These are phyloP conservation scores for Corymbia calophylla DNA, from an alignment of 441 rosid species.

Conservation along the genomic window DNA sequence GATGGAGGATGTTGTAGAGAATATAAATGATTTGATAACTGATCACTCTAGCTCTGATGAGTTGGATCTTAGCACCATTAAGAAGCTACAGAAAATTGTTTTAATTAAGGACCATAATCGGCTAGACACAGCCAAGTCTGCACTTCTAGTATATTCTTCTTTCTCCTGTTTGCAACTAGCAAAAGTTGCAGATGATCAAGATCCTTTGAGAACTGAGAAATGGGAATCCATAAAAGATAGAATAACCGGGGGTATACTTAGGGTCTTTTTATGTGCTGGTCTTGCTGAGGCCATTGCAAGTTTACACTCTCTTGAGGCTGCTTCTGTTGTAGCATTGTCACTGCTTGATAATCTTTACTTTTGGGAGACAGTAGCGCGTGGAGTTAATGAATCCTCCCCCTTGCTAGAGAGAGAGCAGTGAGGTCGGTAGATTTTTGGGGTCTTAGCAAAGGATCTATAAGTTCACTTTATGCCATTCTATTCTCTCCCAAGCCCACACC, in stretches of 20 bases:
- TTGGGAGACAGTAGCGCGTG: constrained; percentile 82
- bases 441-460: constrained; percentile 67
- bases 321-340: constrained; percentile 55
- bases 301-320: constrained; percentile 54
- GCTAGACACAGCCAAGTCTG: constrained; percentile 53
- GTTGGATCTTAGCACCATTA: constrained; percentile 21
- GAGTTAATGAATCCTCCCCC: constrained; percentile 54
- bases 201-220: constrained; percentile 31
- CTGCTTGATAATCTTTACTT: constrained; percentile 49
- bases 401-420: constrained; percentile 76
- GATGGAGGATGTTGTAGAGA: constrained; percentile 87
- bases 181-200: constrained; percentile 23
- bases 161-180: constrained; percentile 24
- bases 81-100: constrained; percentile 53
- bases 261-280: constrained; percentile 85
- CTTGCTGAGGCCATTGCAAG: constrained; percentile 78
- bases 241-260: constrained; percentile 77
- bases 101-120: constrained; percentile 40
- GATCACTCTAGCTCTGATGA: constrained; percentile 32
- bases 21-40: constrained; percentile 46
- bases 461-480: constrained; percentile 74
- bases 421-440: constrained; percentile 94
- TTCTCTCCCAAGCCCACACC: constrained; percentile 67
- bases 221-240: constrained; percentile 61
- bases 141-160: constrained; percentile 53